Evolutionary conservation across 257 asterid genomes (phyloP), one percentile per base, ranked within the genome.

Genomic region (Striga asiatica): DNA sequence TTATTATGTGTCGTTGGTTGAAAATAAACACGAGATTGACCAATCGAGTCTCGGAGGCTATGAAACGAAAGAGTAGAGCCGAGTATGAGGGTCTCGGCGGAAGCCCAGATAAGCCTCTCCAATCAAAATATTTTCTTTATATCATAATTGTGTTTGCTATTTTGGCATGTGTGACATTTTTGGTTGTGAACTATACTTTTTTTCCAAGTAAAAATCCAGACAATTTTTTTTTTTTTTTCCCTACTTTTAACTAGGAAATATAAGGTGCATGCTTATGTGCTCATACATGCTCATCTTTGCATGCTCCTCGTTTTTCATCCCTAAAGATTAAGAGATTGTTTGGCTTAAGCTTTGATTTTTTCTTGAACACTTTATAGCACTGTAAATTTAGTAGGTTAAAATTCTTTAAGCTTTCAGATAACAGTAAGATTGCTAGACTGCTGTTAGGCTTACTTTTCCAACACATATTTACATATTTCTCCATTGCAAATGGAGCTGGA

Each of bases 51-150:
- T 92, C 98, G 58, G 95, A 87, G 11, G 46, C 77, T 49, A 92
- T 88, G 98, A 92, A 84, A 76, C 91, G 81, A 68, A 92, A 82
- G 91, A 88, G 88, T 28, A 73, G 93, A 69, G 94, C 91, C 43
- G 99, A 92, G 77, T 92, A 92, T 29, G 82, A 84, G 76, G 92
- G 68, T 3, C 2, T 92, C 27, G 97, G 99, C 25, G 99, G 99
- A 63, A 84, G 86, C 70, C 86, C 99, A 78, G 83, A 88, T 77
- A 92, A 84, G 95, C 97, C 99, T 76, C 95, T 92, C 54, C 68
- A 66, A 23, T 72, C 99, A 1, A 92, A 88, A 84, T 84, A 84
- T 71, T 92, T 92, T 78, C 93, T 92, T 16, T 84, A 82, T 73
- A 88, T 92, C 72, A 92, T 84, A 52, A 82, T 88, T 57, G 75